These are phyloP conservation scores for Aspergillus carbonarius DNA, from an alignment of 2,329 filamentous ascomycete species.

Conservation along the genomic window DNA sequence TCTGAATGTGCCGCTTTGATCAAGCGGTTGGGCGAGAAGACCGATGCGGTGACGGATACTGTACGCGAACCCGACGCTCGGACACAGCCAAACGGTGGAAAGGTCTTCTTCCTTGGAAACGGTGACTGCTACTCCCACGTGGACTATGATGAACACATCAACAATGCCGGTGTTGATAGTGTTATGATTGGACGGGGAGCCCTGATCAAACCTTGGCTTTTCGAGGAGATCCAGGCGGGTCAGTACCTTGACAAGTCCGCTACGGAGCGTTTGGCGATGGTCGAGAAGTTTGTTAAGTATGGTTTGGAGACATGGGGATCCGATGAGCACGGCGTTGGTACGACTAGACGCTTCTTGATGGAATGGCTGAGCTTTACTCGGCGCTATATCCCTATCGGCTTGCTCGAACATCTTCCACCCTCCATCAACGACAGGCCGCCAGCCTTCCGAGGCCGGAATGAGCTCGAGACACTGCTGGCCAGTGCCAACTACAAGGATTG, in stretches of 20 bases:
- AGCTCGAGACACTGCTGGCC: conserved; percentile 88
- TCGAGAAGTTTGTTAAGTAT: conserved; percentile 87
- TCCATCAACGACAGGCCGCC: conserved; percentile 87
- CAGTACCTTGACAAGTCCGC: conserved; percentile 97
- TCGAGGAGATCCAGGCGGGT: conserved; percentile 88
- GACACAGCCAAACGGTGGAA: conserved; percentile 67
- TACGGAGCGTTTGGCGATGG: conserved; percentile 75
- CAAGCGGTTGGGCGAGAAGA: conserved; percentile 71
- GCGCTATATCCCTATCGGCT: conserved; percentile 84
- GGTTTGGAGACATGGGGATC: conserved; percentile 94
- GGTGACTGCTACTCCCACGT: conserved; percentile 93
- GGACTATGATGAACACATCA: conserved; percentile 78
- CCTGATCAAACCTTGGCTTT: conserved; percentile 96
- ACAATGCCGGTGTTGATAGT: conserved; percentile 78
- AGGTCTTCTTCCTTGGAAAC: conserved; percentile 91
- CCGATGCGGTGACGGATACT: conserved; percentile 70
- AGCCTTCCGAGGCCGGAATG: conserved; percentile 77
- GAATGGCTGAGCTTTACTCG: conserved; percentile 95
- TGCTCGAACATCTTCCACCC: conserved; percentile 85
- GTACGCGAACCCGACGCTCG: conserved; percentile 72
- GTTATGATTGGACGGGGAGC: conserved; percentile 97
- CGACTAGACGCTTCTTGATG: conserved; percentile 85
- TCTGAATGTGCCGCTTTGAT: conserved; percentile 83
- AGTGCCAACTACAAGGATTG: conserved; percentile 94
- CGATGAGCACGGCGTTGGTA: conserved; percentile 89